Evolutionary conservation across 2,329 filamentous ascomycete species (phyloP).

Genomic region (Ascosphaera aggregata): DNA sequence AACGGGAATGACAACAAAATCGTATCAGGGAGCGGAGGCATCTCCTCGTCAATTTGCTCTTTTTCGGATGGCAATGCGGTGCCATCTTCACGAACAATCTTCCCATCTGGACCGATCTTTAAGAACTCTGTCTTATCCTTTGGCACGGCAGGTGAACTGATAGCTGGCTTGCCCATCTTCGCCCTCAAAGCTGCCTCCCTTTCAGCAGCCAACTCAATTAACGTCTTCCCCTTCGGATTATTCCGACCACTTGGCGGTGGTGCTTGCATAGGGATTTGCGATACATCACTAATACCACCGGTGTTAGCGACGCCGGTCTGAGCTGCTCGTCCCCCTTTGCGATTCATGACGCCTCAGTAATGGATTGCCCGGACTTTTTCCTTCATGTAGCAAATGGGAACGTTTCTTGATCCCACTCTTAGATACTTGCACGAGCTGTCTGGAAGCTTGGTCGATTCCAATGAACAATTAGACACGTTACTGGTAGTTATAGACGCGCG

Average conservation of each 20-base stretch:
- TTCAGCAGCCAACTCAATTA: conserved; percentile 23
- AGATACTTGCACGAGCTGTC: no score
- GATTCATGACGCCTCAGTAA: conserved; percentile 8
- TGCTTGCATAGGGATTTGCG: conserved; percentile 14
- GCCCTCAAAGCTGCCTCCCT: conserved; percentile 14
- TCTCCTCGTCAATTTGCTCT: conserved; percentile 5
- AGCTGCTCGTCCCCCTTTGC: conserved; percentile 18
- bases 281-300: conserved; percentile 7
- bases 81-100: not conserved
- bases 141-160: conserved; percentile 3
- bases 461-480: no score
- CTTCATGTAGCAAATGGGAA: no score
- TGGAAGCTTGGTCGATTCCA: no score
- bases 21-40: conserved; percentile 20
- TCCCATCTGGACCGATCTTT: conserved; percentile 6
- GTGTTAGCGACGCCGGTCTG: conserved; percentile 8
- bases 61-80: conserved; percentile 1
- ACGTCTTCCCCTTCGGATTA: conserved; percentile 13
- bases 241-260: conserved; percentile 8
- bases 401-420: no score
- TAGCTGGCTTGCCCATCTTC: not conserved
- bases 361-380: no score
- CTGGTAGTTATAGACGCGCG: no score
- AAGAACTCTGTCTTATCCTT: conserved; percentile 12
- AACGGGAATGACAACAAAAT: conserved; percentile 20